Percentiles rank a stretch among this genome's conserved stretches.
Conservation (phyloP, 1,284 basidiomycete genomes). For the Malassezia obtusa region DNA sequence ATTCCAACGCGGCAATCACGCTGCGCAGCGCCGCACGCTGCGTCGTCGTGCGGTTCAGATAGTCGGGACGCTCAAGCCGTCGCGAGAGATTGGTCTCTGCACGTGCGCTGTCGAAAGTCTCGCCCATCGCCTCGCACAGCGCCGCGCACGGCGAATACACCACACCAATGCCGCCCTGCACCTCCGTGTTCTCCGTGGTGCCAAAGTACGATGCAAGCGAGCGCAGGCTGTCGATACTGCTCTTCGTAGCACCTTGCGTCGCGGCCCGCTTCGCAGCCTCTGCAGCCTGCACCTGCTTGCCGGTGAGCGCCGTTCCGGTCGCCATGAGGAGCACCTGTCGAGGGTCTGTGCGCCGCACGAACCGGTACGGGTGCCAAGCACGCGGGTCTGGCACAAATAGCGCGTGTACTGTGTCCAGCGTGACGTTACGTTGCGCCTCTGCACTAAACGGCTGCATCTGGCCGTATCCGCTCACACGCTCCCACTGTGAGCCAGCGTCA, state of each 20-base stretch:
- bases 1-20: conserved; percentile 41
- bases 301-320: conserved; percentile 27
- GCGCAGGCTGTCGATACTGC: not conserved
- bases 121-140: not conserved
- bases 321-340: conserved; percentile 41
- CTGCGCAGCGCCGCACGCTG: conserved; percentile 36
- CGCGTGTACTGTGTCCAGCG: conserved; percentile 9
- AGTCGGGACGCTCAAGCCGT: conserved; percentile 34
- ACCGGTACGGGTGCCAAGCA: conserved; percentile 33
- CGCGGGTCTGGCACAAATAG: conserved; percentile 42
- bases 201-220: conserved; percentile 13
- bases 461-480: conserved; percentile 3
- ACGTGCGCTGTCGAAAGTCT: conserved; percentile 7
- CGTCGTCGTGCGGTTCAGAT: conserved; percentile 18
- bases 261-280: conserved; percentile 15
- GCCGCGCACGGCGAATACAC: conserved; percentile 10
- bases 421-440: not conserved
- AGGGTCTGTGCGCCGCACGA: conserved; percentile 41
- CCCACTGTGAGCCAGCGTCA: conserved; percentile 14
- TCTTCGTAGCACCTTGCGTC: not conserved
- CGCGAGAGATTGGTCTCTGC: conserved; percentile 35
- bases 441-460: not conserved
- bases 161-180: conserved; percentile 17
- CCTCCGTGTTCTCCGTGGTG: conserved; percentile 14
- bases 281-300: conserved; percentile 19